Conservation (phyloP, 768 basidiomycete species). For the Auricularia auricula-judae region DNA sequence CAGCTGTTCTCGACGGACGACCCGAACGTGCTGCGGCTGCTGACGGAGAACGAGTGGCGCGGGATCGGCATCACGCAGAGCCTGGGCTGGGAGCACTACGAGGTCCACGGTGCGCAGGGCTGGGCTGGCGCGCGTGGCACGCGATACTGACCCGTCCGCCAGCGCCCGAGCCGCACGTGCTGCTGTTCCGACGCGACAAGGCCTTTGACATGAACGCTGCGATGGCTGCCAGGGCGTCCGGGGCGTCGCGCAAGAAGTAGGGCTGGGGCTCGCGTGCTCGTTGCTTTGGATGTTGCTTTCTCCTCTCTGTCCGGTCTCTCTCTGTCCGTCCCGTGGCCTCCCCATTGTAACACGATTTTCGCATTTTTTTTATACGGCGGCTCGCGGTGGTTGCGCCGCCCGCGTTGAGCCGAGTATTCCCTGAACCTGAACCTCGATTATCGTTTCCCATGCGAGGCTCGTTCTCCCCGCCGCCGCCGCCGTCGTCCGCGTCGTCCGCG, state of each 20-base stretch:
- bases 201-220: constrained; percentile 34
- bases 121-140: background rate
- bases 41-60: constrained; percentile 87
- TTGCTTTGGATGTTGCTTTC: background rate
- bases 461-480: background rate
- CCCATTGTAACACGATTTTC: background rate
- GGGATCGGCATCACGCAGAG: constrained; percentile 94
- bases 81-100: constrained; percentile 94
- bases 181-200: constrained; percentile 80
- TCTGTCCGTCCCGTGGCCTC: background rate
- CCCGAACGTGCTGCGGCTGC: constrained; percentile 57
- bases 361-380: too few relatives aligned
- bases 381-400: too few relatives aligned
- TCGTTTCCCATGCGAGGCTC: background rate
- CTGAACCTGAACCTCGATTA: too few relatives aligned
- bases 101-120: constrained; percentile 71
- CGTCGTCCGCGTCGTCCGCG: background rate
- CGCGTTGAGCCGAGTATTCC: too few relatives aligned
- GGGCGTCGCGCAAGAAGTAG: background rate
- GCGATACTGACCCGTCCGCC: constrained; percentile 2
- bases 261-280: background rate
- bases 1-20: constrained; percentile 42
- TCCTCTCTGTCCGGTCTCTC: background rate
- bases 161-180: constrained; percentile 90
- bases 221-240: constrained; percentile 6